These are phyloP conservation scores for Candida silvatica DNA, from an alignment of 805 yeast species.

Conservation along the genomic window DNA sequence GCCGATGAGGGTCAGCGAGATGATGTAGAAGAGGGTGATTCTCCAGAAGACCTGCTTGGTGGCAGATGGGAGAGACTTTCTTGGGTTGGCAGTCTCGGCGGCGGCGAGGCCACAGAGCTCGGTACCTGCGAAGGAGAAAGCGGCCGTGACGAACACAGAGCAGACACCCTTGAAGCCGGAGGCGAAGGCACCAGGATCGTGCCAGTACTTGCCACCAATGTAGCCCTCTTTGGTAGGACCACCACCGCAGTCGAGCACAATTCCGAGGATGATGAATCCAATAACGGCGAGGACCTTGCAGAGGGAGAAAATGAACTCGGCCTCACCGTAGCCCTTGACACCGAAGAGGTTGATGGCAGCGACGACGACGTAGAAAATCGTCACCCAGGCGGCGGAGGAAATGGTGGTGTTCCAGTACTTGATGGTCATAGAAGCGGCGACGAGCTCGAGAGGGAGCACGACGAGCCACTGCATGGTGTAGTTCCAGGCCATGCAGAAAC, in stretches of 20 bases:
- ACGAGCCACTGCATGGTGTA: slow-evolving; percentile 43
- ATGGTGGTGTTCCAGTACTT: slow-evolving; percentile 34
- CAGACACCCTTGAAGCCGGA: slow-evolving; percentile 50
- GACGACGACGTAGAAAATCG: slow-evolving; percentile 41
- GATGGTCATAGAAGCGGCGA: slow-evolving; percentile 43
- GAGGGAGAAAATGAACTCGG: slow-evolving; percentile 45
- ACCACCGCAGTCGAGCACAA: slow-evolving; percentile 51
- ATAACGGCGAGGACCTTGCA: slow-evolving; percentile 46
- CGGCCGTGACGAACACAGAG: slow-evolving; percentile 51
- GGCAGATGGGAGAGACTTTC: slow-evolving; percentile 50
- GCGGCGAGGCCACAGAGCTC: slow-evolving; percentile 56
- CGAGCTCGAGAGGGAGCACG: slow-evolving; percentile 42
- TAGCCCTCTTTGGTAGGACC: slow-evolving; percentile 44
- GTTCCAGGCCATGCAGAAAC: slow-evolving; percentile 52
- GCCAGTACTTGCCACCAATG: slow-evolving; percentile 53
- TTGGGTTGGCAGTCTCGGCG: slow-evolving; percentile 51
- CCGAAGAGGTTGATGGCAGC: slow-evolving; percentile 46
- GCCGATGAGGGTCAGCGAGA: slow-evolving; percentile 37
- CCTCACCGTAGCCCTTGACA: slow-evolving; percentile 58
- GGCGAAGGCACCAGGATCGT: slow-evolving; percentile 44
- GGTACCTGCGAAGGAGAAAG: slow-evolving; percentile 55
- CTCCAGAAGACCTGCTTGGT: slow-evolving; percentile 57
- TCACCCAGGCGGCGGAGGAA: slow-evolving; percentile 44
- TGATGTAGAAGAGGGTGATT: slow-evolving; percentile 43
- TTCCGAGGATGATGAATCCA: slow-evolving; percentile 47